Base-by-base conservation (phyloP, 108 stramenopile species). In the Poteriospumella lacustris region DNA sequence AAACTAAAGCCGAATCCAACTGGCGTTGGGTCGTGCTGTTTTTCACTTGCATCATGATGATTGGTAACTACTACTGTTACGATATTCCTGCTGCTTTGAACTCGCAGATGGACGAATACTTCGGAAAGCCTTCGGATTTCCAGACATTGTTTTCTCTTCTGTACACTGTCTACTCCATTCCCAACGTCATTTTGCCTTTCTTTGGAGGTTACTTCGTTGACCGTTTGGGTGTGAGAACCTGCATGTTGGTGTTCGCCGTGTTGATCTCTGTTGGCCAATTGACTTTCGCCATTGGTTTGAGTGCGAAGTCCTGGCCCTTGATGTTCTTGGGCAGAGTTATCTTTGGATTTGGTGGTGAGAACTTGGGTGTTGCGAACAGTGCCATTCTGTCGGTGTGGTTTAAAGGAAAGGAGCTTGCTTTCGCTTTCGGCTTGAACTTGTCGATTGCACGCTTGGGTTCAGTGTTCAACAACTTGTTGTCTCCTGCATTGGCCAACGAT, bases 151-250 rank as follows among this genome's bases (percentile, higher is more conserved):
- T 75, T 75, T 75, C 64, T 34, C 68, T 81, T 26, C 60, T 81
- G 38, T 81, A 81, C 42, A 59, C 80, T 40, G 43, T 81, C 19
- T 81, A 81, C 80, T 40, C 39, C 44, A 2, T 81, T 24, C 80
- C 80, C 1, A 81, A 81, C 43, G 73, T 76, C 15, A 24, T 81
- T 29, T 36, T 81, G 36, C 80, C 80, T 15, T 76, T 81, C 67
- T 43, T 81, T 19, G 80, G 80, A 0, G 80, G 80, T n/a, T 60
- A 58, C 28, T 75, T 81, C 5, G 60, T 81, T n/a, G 80, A 81
- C 39, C 39, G 5, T 12, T 56, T 75, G 1, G 81, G 81, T 24
- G 34, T 78, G 24, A 39, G 81, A 26, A 9, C 19, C 1, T 60
- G 76, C 43, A 58, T 76, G 29, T 52, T 78, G 38, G 40, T 78